Evolutionary conservation across 192 early-diverging fungal genomes (phyloP).

Genomic region (Umbelopsis sp.): DNA sequence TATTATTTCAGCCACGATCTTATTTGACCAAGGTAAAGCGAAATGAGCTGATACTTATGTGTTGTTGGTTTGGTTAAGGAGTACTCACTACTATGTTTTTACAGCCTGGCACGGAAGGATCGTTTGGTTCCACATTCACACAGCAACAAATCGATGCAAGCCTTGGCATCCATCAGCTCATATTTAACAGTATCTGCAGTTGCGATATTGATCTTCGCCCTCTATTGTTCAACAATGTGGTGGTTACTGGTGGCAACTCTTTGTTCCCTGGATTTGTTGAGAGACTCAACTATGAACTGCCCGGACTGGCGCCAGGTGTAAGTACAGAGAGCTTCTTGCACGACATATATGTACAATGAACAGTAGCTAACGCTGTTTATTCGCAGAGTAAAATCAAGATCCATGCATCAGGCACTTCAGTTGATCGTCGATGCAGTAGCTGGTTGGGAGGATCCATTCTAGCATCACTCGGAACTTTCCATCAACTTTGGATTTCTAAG

Average conservation of each 20-base stretch:
- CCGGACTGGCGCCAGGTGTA: slow-evolving; percentile 68
- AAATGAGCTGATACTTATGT: not conserved
- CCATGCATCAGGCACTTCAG: slow-evolving; percentile 72
- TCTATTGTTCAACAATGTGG: slow-evolving; percentile 77
- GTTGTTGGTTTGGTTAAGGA: too few species aligned
- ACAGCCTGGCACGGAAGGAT: not conserved
- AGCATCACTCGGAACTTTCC: slow-evolving; percentile 94
- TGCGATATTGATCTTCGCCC: slow-evolving; percentile 92
- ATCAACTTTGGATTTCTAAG: slow-evolving; percentile 98
- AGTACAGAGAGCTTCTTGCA: slow-evolving; percentile 25
- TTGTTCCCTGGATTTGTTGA: slow-evolving; percentile 88
- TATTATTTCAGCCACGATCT: slow-evolving; percentile 79
- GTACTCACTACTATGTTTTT: not conserved
- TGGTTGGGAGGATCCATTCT: slow-evolving; percentile 98
- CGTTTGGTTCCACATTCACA: slow-evolving; percentile 15
- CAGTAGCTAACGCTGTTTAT: not conserved
- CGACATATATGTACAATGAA: not conserved
- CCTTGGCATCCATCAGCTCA: slow-evolving; percentile 74
- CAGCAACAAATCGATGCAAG: slow-evolving; percentile 37
- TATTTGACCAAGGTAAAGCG: slow-evolving; percentile 50
- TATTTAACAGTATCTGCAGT: slow-evolving; percentile 66
- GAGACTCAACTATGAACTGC: slow-evolving; percentile 75
- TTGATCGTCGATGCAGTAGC: slow-evolving; percentile 89
- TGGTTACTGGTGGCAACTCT: slow-evolving; percentile 90
- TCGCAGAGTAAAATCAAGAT: slow-evolving; percentile 80